Evolutionary conservation across 306 rosid genomes (phyloP).

Genomic region (Castanea sativa): DNA sequence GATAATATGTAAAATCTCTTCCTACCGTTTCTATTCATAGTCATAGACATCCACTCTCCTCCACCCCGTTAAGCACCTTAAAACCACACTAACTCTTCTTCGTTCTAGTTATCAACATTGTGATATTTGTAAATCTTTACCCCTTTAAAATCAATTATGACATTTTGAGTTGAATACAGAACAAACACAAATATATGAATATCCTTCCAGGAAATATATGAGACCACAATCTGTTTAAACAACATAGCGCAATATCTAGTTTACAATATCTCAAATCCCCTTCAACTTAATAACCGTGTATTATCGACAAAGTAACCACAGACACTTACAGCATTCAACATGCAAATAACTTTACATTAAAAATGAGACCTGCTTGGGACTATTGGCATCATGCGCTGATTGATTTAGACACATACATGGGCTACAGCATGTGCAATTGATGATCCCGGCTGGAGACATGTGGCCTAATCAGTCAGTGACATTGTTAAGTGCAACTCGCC

Average conservation of each 20-base stretch:
- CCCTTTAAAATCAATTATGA: neutral
- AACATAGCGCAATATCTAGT: neutral
- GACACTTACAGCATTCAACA: neutral
- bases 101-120: neutral
- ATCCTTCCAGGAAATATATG: neutral
- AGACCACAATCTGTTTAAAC: neutral
- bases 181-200: neutral
- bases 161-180: neutral
- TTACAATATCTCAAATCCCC: neutral
- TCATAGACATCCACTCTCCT: neutral
- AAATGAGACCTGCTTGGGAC: neutral
- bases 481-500: neutral
- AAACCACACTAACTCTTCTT: neutral
- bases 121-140: neutral
- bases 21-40: neutral
- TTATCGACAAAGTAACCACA: neutral
- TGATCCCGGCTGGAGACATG: neutral
- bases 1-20: neutral
- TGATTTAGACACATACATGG: neutral
- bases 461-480: neutral
- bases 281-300: neutral
- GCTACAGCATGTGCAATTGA: neutral
- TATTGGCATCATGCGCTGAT: neutral
- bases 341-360: neutral
- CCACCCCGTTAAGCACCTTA: neutral